These are phyloP conservation scores for Cytospora piceicola DNA, from an alignment of 2,329 filamentous ascomycete genomes.

Conservation along the genomic window DNA sequence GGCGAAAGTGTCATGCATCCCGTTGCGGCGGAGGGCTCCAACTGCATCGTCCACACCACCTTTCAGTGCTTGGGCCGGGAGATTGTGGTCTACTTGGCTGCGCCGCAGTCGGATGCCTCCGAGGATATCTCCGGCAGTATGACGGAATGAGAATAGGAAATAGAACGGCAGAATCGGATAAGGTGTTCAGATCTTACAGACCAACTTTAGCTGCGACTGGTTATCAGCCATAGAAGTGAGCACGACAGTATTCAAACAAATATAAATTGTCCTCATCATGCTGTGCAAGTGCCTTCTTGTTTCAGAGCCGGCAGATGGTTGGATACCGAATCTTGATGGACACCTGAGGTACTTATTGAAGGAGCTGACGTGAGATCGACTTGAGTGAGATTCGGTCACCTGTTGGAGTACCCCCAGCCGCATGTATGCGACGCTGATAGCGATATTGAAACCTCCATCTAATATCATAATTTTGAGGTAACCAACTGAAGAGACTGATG, in stretches of 20 bases:
- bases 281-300: background rate
- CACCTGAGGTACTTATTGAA: conserved; percentile 13
- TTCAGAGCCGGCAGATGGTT: background rate
- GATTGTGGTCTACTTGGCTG: background rate
- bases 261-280: background rate
- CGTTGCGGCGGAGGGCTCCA: conserved; percentile 15
- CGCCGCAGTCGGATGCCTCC: background rate
- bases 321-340: conserved; percentile 12
- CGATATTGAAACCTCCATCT: conserved; percentile 6
- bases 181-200: background rate
- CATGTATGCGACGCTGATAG: conserved; percentile 16
- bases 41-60: conserved; percentile 14
- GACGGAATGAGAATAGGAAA: background rate
- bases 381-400: conserved; percentile 6
- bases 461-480: conserved; percentile 22
- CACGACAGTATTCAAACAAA: background rate
- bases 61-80: background rate
- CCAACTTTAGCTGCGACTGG: background rate
- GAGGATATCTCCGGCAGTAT: background rate
- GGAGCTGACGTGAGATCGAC: conserved; percentile 30
- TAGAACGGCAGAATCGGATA: background rate
- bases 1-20: conserved; percentile 9
- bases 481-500: conserved; percentile 6
- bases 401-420: conserved; percentile 24
- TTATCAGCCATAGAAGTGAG: background rate